Percentiles rank a stretch among this genome's conserved stretches.
Conservation (phyloP, 495 filamentous ascomycete genomes). For the Darksidea phi region DNA sequence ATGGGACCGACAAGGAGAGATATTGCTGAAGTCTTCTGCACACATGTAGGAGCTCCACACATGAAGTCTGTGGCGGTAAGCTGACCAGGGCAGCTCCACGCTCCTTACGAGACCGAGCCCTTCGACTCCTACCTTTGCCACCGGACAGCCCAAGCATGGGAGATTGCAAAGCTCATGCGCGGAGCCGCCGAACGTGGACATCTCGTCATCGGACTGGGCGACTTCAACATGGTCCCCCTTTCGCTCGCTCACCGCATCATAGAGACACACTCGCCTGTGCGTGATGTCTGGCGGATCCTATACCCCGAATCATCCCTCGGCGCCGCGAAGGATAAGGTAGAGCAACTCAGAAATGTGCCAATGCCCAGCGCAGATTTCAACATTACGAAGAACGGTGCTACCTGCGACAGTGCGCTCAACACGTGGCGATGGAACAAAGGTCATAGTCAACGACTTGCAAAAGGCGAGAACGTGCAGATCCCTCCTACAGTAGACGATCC, state of each 20-base stretch:
- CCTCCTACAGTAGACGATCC: slow-evolving; percentile 64
- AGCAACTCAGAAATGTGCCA: slow-evolving; percentile 55
- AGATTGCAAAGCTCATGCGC: slow-evolving; percentile 87
- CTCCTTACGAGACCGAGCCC: slow-evolving; percentile 78
- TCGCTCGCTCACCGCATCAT: slow-evolving; percentile 86
- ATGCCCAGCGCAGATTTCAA: slow-evolving; percentile 75
- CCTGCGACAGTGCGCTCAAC: slow-evolving; percentile 82
- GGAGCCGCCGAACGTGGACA: slow-evolving; percentile 81
- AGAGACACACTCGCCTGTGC: slow-evolving; percentile 71
- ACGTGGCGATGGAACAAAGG: slow-evolving; percentile 87
- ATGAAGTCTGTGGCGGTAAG: background rate
- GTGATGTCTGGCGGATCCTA: slow-evolving; percentile 76
- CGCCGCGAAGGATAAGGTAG: slow-evolving; percentile 61
- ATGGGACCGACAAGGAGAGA: slow-evolving; percentile 65
- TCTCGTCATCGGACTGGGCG: slow-evolving; percentile 79
- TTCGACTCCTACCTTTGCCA: slow-evolving; percentile 87
- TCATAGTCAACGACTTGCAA: slow-evolving; percentile 58
- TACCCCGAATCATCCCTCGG: slow-evolving; percentile 80
- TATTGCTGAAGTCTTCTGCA: slow-evolving; percentile 90
- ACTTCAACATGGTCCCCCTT: slow-evolving; percentile 91
- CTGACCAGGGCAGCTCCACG: slow-evolving; percentile 62
- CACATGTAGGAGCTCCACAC: slow-evolving; percentile 56
- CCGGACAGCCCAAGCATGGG: slow-evolving; percentile 93
- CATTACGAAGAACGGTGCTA: slow-evolving; percentile 74
- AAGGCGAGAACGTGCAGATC: slow-evolving; percentile 56